These are phyloP conservation scores for Rhizoclosmatium globosum DNA, from an alignment of 192 early-diverging fungal species.

Conservation along the genomic window DNA sequence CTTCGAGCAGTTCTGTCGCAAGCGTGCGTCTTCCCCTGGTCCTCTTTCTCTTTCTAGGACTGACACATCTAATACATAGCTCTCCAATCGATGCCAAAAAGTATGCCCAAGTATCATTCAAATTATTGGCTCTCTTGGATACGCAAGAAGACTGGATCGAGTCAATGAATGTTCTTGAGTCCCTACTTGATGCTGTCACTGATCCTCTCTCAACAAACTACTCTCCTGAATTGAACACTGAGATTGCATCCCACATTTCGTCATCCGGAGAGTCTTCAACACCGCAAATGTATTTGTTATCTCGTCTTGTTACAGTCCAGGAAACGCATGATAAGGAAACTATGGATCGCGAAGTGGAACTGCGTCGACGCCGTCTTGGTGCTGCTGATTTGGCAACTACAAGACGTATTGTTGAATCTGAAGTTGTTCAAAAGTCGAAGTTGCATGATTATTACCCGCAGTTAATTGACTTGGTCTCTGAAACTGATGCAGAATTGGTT, in stretches of 20 bases:
- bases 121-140: slow-evolving; percentile 9
- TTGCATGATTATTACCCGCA: slow-evolving; percentile 10
- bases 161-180: neutral
- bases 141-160: slow-evolving; percentile 15
- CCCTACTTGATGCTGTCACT: neutral
- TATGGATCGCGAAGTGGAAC: slow-evolving; percentile 66
- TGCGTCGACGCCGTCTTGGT: slow-evolving; percentile 72
- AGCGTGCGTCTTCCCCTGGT: slow-evolving; percentile 16
- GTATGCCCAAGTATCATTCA: neutral
- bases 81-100: slow-evolving; percentile 24
- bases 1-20: slow-evolving; percentile 30
- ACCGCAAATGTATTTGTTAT: neutral
- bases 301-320: slow-evolving; percentile 49
- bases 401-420: slow-evolving; percentile 66
- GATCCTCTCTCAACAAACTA: neutral
- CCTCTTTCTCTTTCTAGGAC: neutral
- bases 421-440: slow-evolving; percentile 57
- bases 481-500: neutral
- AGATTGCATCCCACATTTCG: neutral
- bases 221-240: neutral
- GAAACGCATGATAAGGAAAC: slow-evolving; percentile 53
- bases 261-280: neutral
- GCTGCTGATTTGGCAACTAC: slow-evolving; percentile 70
- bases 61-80: neutral
- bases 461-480: neutral